Evolutionary conservation across 2,329 filamentous ascomycete species (phyloP).

Genomic region (Hirsutella minnesotensis): DNA sequence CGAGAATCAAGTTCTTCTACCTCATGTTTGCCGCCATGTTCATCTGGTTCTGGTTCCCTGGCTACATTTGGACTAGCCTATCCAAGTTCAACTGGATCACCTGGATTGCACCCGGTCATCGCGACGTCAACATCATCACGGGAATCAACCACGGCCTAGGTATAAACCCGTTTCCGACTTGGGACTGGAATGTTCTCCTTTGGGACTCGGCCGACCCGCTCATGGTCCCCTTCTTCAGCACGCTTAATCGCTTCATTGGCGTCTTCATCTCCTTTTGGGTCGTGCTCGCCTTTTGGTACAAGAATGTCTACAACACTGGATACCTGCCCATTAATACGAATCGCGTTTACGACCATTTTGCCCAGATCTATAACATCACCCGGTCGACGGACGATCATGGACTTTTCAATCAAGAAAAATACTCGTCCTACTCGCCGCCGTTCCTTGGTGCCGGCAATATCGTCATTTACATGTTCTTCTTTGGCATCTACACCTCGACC

Average conservation of each 20-base stretch:
- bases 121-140: slow-evolving; percentile 28
- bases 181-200: slow-evolving; percentile 35
- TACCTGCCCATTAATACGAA: slow-evolving; percentile 43
- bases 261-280: slow-evolving; percentile 43
- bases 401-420: slow-evolving; percentile 32
- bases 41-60: slow-evolving; percentile 46
- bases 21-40: slow-evolving; percentile 40
- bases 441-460: slow-evolving; percentile 38
- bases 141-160: slow-evolving; percentile 33
- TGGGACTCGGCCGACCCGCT: slow-evolving; percentile 31
- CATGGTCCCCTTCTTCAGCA: slow-evolving; percentile 44
- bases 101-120: slow-evolving; percentile 39
- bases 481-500: slow-evolving; percentile 40
- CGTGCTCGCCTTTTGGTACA: slow-evolving; percentile 45
- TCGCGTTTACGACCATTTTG: slow-evolving; percentile 37
- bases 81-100: slow-evolving; percentile 44
- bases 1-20: slow-evolving; percentile 40
- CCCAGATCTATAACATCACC: slow-evolving; percentile 33
- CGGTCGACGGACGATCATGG: slow-evolving; percentile 27
- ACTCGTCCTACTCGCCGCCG: slow-evolving; percentile 37
- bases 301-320: slow-evolving; percentile 42
- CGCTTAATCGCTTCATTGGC: slow-evolving; percentile 49
- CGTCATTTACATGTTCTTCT: slow-evolving; percentile 43
- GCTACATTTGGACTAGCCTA: slow-evolving; percentile 39
- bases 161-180: slow-evolving; percentile 33